These are phyloP conservation scores for Magnaporthales sp. DNA, from an alignment of 2,329 filamentous ascomycete species.

Conservation along the genomic window DNA sequence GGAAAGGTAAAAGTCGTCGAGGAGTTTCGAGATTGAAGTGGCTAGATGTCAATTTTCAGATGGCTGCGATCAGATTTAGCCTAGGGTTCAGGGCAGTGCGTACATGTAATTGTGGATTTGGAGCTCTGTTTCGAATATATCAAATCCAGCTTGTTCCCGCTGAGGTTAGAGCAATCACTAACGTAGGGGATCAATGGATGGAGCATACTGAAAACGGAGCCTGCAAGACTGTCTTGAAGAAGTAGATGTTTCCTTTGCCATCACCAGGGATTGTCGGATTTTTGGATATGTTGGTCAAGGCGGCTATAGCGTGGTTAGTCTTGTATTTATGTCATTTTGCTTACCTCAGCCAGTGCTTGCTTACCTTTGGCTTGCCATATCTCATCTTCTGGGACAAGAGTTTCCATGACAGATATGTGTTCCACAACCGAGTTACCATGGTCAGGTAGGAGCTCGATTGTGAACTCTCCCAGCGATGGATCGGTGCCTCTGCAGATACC, in stretches of 20 bases:
- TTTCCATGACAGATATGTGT: conserved; percentile 34
- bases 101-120: conserved; percentile 88
- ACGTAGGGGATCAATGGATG: background rate
- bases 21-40: conserved; percentile 41
- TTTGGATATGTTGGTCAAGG: conserved; percentile 66
- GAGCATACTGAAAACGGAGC: conserved; percentile 37
- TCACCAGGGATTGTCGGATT: conserved; percentile 14
- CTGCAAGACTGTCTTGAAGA: conserved; percentile 58
- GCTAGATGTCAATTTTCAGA: conserved; percentile 62
- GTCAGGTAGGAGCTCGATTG: conserved; percentile 56
- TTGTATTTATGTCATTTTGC: conserved; percentile 36
- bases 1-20: background rate
- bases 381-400: conserved; percentile 48
- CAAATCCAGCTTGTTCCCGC: background rate
- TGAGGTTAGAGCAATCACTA: background rate
- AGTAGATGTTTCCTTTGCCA: conserved; percentile 51
- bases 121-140: background rate
- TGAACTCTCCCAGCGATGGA: conserved; percentile 67
- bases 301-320: conserved; percentile 46
- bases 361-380: conserved; percentile 62
- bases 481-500: conserved; percentile 66
- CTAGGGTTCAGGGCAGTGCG: conserved; percentile 58
- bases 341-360: conserved; percentile 25
- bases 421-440: conserved; percentile 43
- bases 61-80: conserved; percentile 46